Evolutionary conservation across 176 grass and related monocot genomes (phyloP), one percentile per base, ranked within the genome.

Genomic region (Tuctoria greenei): DNA sequence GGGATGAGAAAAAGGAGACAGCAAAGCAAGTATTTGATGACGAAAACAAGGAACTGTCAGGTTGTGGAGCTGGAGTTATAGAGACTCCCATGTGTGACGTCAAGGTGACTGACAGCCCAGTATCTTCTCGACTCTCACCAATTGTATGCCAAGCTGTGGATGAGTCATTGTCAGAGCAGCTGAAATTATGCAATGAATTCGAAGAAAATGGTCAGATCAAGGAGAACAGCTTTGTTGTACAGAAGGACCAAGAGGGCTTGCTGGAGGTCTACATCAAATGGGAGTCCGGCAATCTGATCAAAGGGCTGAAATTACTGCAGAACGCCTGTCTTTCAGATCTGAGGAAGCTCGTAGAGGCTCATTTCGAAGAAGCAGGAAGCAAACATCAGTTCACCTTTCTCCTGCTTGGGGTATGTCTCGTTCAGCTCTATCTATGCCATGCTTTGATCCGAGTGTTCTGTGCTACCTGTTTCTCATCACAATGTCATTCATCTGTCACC

Each of bases 221-320:
- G 81, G 61, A 74, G 71, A 85, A 85, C 23, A 64, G 10, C 16
- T 52, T 38, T 47, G 64, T 43, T 71, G 82, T 45, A 61, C 67
- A 71, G 61, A 69, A 68, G 61, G 74, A 80, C 24, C 27, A 59
- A 23, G 82, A 82, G 0, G 61, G 73, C 45, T 71, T 89, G 67
- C 23, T 89, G 66, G 94, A 97, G 17, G 86, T 97, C 21, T 97
- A 91, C 86, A 88, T 97, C 14, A 97, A 97, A 74, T 97, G 94
- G 94, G 94, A 97, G 78, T 82, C 91, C 0, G 91, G 91, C 34
- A 89, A 58, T 57, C 73, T 91, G 41, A 89, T 93, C 39, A 93
- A 81, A 64, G 85, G 92, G 50, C 45, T 93, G 21, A 93, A 88
- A 72, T 39, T 91, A 24, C 61, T 80, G 49, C 83, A 12, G 17